phyloP scores from a whole-genome alignment of 192 early-diverging fungal species.

The Podila epigama region DNA sequence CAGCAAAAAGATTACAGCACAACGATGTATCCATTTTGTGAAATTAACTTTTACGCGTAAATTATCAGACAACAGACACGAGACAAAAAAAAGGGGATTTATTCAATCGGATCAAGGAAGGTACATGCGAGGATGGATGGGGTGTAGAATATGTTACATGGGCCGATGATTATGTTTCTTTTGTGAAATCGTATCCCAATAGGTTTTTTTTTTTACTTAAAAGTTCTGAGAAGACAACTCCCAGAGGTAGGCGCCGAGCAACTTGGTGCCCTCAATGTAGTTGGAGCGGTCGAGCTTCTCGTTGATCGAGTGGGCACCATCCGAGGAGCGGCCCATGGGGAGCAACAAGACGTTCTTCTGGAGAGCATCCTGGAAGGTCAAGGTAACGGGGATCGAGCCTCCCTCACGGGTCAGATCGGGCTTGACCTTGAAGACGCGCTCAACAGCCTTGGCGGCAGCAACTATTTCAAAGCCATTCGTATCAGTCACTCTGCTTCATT shows the following conservation, averaged over 20 bases:
- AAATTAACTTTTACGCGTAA: too few species aligned
- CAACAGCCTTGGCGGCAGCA: constrained; percentile 89
- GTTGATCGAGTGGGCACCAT: constrained; percentile 97
- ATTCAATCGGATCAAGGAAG: not conserved
- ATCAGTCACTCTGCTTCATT: too few species aligned
- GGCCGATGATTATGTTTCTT: too few species aligned
- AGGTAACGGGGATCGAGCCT: constrained; percentile 96
- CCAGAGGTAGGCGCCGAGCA: constrained; percentile 89
- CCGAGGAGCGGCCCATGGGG: constrained; percentile 84
- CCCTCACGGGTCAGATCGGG: constrained; percentile 98
- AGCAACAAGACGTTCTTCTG: constrained; percentile 90
- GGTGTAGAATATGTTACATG: not conserved
- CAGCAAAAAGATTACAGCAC: too few species aligned
- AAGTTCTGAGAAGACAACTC: constrained; percentile 70
- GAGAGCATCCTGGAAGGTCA: constrained; percentile 97
- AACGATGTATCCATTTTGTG: too few species aligned
- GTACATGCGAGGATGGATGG: not conserved
- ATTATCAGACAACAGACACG: not conserved
- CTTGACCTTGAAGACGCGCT: constrained; percentile 89
- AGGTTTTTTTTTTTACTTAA: too few species aligned
- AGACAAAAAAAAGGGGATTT: not conserved
- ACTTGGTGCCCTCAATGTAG: constrained; percentile 96
- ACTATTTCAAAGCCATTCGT: constrained; percentile 60
- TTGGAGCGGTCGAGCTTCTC: constrained; percentile 94
- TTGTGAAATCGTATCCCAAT: too few species aligned